Evolutionary conservation across 164 flowering plant genomes (phyloP), one percentile per base, ranked within the genome.

Genomic region (Vitis rotundifolia): DNA sequence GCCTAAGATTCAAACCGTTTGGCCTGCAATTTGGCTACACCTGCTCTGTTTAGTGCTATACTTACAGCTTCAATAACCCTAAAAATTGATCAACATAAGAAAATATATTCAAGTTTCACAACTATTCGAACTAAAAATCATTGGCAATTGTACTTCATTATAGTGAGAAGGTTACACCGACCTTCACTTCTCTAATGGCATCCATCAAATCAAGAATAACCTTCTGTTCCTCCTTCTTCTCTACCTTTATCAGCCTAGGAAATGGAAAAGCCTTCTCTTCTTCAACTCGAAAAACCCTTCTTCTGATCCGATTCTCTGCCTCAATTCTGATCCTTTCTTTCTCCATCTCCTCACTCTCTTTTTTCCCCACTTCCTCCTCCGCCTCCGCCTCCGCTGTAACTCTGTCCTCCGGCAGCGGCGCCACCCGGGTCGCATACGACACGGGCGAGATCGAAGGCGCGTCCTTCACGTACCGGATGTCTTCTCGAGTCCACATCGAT

Each of bases 171-270:
- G 44, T 37, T 37, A 6, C 60, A 80, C 86, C 72, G 81, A 93
- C 99, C 99, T 93, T 95, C 69, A 91, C 88, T 64, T 77, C 85
- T 56, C 76, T 82, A 68, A 95, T 85, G 11, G 98, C 99, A 31
- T 95, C 98, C 66, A 69, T 80, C 74, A 95, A 77, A 80, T 95
- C 98, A 75, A 85, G 75, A 70, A 85, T 64, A n/a, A 73, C 75
- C 80, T 75, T 85, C 64, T 63, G 73, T 66, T 81, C 79, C 77
- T 37, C 5, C 44, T 81, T 88, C 86, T 84, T 84, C 78, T 84
- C 88, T 48, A 76, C 83, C 79, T 76, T 87, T 49, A 95, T 81
- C 67, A 91, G 63, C 19, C 76, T 77, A 0, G 99, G 99, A 71
- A 90, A 91, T 2, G 97, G 92, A 5, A 64, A 22, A 15, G 28